Conservation (phyloP, 192 early-diverging fungal species). For the Phycomyces nitens region DNA sequence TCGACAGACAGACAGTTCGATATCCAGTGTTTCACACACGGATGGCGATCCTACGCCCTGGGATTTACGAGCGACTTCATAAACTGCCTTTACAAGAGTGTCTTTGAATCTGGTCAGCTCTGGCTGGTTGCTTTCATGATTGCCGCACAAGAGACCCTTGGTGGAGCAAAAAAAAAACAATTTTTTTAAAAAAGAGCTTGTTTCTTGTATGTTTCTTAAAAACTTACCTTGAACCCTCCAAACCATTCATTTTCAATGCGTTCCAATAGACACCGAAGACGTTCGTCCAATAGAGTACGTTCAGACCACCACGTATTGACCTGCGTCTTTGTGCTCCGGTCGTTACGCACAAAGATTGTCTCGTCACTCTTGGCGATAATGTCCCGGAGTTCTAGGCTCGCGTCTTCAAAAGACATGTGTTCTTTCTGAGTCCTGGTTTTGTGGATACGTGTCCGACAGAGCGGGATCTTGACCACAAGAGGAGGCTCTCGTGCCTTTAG, state of each 20-base stretch:
- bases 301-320: slow-evolving; percentile 81
- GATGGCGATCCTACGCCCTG: slow-evolving; percentile 3
- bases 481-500: slow-evolving; percentile 47
- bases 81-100: slow-evolving; percentile 45
- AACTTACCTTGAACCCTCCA: slow-evolving; percentile 72
- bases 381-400: slow-evolving; percentile 56
- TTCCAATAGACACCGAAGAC: slow-evolving; percentile 57
- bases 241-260: slow-evolving; percentile 81
- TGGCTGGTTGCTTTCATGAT: not conserved
- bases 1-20: slow-evolving; percentile 44
- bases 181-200: not conserved
- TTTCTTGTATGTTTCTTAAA: not conserved
- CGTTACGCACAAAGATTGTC: slow-evolving; percentile 55
- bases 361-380: slow-evolving; percentile 70
- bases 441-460: slow-evolving; percentile 41
- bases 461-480: slow-evolving; percentile 66
- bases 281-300: slow-evolving; percentile 66
- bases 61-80: slow-evolving; percentile 22
- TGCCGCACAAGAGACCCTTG: slow-evolving; percentile 22
- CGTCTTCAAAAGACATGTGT: slow-evolving; percentile 40
- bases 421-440: slow-evolving; percentile 23
- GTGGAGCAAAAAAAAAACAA: slow-evolving; percentile 4
- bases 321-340: slow-evolving; percentile 52
- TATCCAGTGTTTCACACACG: too few species aligned
- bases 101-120: slow-evolving; percentile 45